Conservation (phyloP, 1,284 basidiomycete genomes). For the Laetiporus sulphureus region DNA sequence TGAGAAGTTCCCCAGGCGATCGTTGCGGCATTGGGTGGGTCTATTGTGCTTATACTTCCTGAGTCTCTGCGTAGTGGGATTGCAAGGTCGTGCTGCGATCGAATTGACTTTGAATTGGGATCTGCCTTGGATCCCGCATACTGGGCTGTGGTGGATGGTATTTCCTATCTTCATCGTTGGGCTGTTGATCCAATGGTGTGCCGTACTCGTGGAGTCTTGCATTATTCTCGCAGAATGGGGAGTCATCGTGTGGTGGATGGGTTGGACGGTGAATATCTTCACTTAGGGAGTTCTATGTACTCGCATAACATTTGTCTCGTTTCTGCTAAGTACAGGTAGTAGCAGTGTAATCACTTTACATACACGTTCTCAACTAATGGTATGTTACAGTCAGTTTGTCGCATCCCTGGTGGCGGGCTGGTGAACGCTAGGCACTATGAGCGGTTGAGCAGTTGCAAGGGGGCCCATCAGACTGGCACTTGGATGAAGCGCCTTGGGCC, state of each 20-base stretch:
- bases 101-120: constrained; percentile 42
- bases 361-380: neutral
- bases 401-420: no score
- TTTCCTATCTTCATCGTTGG: constrained; percentile 54
- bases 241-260: constrained; percentile 62
- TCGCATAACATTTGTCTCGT: constrained; percentile 16
- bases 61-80: constrained; percentile 37
- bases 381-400: no score
- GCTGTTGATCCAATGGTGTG: constrained; percentile 57
- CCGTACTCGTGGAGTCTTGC: constrained; percentile 46
- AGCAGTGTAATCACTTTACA: neutral
- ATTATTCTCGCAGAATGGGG: constrained; percentile 50
- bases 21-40: constrained; percentile 59
- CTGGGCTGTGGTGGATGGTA: constrained; percentile 51
- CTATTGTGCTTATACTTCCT: constrained; percentile 43
- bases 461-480: neutral
- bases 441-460: no score
- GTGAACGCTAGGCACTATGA: no score
- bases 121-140: constrained; percentile 47
- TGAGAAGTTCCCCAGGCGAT: constrained; percentile 49
- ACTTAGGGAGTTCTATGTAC: constrained; percentile 22
- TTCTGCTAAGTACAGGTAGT: constrained; percentile 5
- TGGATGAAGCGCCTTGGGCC: neutral
- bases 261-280: constrained; percentile 53
- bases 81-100: constrained; percentile 50